Conservation (phyloP, 139 green algal species). For the Mesostigma viride region DNA sequence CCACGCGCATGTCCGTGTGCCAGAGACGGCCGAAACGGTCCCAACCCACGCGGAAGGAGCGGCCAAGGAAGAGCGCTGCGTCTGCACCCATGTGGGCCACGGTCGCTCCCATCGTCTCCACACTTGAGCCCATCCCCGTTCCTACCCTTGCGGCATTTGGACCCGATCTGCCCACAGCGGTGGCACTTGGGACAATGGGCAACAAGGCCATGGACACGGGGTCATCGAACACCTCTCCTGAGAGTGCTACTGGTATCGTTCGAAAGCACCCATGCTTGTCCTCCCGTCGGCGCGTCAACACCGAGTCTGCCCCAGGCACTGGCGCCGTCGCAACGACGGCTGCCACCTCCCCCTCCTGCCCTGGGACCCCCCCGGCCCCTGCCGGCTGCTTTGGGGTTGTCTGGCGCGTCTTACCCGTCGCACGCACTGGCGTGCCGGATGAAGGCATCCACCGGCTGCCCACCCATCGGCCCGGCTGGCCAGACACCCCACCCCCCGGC, state of each 20-base stretch:
- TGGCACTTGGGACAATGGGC: neutral
- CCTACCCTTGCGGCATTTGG: neutral
- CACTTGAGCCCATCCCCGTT: neutral
- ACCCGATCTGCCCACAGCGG: neutral
- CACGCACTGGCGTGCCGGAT: neutral
- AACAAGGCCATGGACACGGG: neutral
- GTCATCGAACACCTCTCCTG: neutral
- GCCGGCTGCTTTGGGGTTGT: neutral
- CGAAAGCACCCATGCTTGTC: neutral
- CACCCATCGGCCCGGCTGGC: neutral
- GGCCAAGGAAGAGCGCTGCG: conserved; percentile 48
- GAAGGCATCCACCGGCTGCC: neutral
- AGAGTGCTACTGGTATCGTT: neutral
- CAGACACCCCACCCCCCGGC: neutral
- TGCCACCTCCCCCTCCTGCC: neutral
- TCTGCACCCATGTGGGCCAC: conserved; percentile 29
- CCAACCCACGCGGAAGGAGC: conserved; percentile 62
- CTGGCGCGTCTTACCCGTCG: neutral
- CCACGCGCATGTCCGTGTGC: conserved; percentile 17
- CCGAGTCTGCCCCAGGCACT: too few relatives aligned
- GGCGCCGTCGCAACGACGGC: too few relatives aligned
- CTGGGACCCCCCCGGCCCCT: neutral
- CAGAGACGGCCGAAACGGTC: conserved; percentile 48
- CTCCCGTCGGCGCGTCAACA: neutral
- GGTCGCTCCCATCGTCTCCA: neutral